A percentile compares a stretch with the other conserved stretches of the same genome.
These are phyloP conservation scores for Bocquillonia castaneifolia DNA, from an alignment of 441 rosid genomes.

Conservation along the genomic window DNA sequence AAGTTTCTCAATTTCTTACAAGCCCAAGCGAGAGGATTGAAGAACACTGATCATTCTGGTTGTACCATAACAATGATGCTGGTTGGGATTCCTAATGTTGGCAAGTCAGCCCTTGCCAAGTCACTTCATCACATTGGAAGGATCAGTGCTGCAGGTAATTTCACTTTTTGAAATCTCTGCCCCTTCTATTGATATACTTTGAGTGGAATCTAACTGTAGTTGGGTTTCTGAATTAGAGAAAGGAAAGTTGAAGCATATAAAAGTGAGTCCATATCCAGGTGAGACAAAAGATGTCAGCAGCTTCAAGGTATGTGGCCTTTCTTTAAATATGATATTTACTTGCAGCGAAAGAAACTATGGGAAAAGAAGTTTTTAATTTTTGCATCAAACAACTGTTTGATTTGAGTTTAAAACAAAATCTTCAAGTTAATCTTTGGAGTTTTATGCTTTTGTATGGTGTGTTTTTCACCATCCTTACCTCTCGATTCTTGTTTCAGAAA, in stretches of 20 bases:
- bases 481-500: not conserved
- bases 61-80: conserved; percentile 56
- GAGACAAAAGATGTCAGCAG: conserved; percentile 72
- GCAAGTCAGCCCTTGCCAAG: conserved; percentile 76
- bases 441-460: not conserved
- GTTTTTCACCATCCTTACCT: too few species aligned
- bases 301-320: conserved; percentile 48
- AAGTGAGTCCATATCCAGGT: conserved; percentile 65
- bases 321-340: not conserved
- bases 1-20: conserved; percentile 75
- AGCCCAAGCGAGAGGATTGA: conserved; percentile 50
- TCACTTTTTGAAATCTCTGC: not conserved
- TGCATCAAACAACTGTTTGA: not conserved
- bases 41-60: conserved; percentile 38
- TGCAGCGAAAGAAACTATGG: not conserved
- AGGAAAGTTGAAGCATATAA: conserved; percentile 67
- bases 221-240: conserved; percentile 45
- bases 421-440: not conserved
- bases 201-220: not conserved
- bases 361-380: not conserved
- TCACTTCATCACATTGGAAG: conserved; percentile 75
- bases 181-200: not conserved
- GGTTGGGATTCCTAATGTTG: conserved; percentile 76
- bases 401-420: not conserved
- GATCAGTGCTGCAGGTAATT: conserved; percentile 60